Conservation (phyloP, 2,329 filamentous ascomycete species). For the Lecanosticta acicola region DNA sequence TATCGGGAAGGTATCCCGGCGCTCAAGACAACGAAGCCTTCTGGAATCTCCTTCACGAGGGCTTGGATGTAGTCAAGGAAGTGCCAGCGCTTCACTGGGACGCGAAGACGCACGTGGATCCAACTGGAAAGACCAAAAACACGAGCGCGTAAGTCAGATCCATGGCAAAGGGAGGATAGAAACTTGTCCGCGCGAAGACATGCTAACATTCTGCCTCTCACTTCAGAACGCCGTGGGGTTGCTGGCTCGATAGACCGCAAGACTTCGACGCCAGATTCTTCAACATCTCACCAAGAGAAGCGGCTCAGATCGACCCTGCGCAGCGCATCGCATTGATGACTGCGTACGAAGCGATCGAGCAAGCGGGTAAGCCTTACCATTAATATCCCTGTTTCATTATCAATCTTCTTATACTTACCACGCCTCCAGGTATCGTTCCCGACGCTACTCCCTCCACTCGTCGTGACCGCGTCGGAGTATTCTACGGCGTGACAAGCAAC, state of each 20-base stretch:
- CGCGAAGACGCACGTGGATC: constrained; percentile 35
- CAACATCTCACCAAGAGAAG: constrained; percentile 34
- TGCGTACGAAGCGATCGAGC: constrained; percentile 27
- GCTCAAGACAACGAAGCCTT: constrained; percentile 19
- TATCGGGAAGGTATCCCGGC: constrained; percentile 24
- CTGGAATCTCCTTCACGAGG: constrained; percentile 21
- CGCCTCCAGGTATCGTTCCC: no score
- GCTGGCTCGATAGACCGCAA: constrained; percentile 35
- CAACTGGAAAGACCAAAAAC: constrained; percentile 32
- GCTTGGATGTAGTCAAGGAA: constrained; percentile 14
- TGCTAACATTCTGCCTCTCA: no score
- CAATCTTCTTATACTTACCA: no score
- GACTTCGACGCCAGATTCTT: constrained; percentile 39
- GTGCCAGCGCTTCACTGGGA: constrained; percentile 30
- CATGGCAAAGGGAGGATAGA: no score
- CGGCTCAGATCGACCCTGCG: constrained; percentile 20
- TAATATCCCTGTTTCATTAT: constrained; percentile 22
- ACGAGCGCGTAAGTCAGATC: constrained; percentile 5
- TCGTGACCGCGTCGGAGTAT: constrained; percentile 29
- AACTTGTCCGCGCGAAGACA: no score
- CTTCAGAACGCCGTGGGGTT: constrained; percentile 30
- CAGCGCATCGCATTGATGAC: constrained; percentile 24
- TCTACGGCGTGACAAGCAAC: constrained; percentile 23
- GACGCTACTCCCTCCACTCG: constrained; percentile 28
- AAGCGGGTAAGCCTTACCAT: no score